A percentile compares a stretch with the other conserved stretches of the same genome.
Evolutionary conservation across 768 basidiomycete genomes (phyloP).

Genomic region (Exsudoporus frostii): DNA sequence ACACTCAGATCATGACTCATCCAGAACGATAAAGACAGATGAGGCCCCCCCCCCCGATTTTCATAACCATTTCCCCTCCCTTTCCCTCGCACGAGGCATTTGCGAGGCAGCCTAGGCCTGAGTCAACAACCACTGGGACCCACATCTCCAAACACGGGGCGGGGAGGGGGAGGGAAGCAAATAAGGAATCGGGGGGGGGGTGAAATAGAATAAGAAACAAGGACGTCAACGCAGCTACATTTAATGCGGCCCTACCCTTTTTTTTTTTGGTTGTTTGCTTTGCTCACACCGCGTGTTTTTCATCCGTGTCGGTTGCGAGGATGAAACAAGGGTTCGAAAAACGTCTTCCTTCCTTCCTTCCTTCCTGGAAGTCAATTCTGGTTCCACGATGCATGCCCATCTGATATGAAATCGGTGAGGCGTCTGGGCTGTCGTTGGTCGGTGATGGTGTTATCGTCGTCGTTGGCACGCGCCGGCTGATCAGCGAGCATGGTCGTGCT

Average conservation of each 20-base stretch:
- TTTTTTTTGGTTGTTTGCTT: no score
- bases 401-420: conserved; percentile 22
- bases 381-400: conserved; percentile 6
- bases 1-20: no score
- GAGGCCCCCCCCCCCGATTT: not conserved
- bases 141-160: not conserved
- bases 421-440: not conserved
- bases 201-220: no score
- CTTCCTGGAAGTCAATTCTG: not conserved
- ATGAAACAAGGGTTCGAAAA: conserved; percentile 20
- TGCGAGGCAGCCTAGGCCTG: conserved; percentile 18
- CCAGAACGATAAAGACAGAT: conserved; percentile 1
- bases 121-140: no score
- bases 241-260: not conserved
- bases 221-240: not conserved
- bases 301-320: conserved; percentile 6
- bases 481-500: conserved; percentile 8
- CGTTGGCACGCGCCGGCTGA: not conserved
- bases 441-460: not conserved
- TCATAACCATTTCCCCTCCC: not conserved
- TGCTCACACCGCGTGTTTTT: conserved; percentile 8
- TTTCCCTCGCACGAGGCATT: conserved; percentile 16
- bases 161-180: no score
- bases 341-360: no score
- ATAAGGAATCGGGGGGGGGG: not conserved